Evolutionary conservation across 164 flowering plant genomes (phyloP), one percentile per base, ranked within the genome.

Genomic region (Vitis rupestris): DNA sequence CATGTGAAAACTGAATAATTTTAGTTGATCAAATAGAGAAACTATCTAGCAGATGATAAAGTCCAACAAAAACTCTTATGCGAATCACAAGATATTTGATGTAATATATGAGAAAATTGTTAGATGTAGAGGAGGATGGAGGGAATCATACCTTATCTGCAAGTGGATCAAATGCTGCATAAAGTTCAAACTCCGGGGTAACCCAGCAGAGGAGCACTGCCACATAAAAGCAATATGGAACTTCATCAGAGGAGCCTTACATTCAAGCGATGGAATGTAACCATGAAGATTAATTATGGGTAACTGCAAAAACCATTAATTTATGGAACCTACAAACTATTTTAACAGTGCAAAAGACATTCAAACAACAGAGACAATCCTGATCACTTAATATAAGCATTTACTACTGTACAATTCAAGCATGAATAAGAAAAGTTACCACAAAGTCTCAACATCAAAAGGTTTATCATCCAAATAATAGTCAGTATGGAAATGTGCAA

Each of bases 161-260:
- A 55, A 93, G 95, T 47, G 98, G 98, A 86, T 96, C 98, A 81
- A 96, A 96, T 70, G 99, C 97, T 23, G 98, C 97, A 82, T 96
- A 96, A 53, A 96, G 89, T 72, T 96, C 99, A 82, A 93, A 96
- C 81, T 96, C 97, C 58, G 73, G 97, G 47, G 98, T 93, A 19
- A 90, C 92, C 99, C 99, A 96, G 82, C 99, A 93, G 44, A 96
- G 90, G 10, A 93, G 81, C 75, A 92, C 99, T 96, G 97, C 72
- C 76, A 84, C 37, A 70, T 16, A 70, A 61, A 75, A 27, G 53
- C 7, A 69, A 19, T 9, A 51, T 2, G 49, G 13, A 23, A 61
- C 30, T 69, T 29, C 59, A 60, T 15, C 48, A 58, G 14, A 14
- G 31, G 47, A 62, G 19, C 14, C 16, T 53, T 61, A 5, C 31